Evolutionary conservation across 305 asterid genomes (phyloP), one percentile per base, ranked within the genome.

Genomic region (Petunia hybrid): DNA sequence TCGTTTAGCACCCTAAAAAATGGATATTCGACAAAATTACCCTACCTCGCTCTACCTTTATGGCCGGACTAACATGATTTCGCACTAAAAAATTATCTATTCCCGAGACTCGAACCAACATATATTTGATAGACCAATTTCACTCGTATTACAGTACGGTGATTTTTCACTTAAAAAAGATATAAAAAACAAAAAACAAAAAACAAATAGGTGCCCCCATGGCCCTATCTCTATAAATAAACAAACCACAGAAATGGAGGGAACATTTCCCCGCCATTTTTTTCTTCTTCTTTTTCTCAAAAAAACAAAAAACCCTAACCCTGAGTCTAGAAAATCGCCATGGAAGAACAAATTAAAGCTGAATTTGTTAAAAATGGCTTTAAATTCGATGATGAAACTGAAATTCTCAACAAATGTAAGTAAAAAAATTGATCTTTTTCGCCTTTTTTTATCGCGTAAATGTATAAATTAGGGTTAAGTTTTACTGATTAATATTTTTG

Each of bases 261-360:
- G 88, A 86, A 90, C 9, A 3, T 4, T 77, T 89, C 90, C 95
- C 92, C 95, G 95, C 97, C 92, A 88, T 83, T 83, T 85, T 55
- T 22, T 43, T 45, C 66, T 51, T 61, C 12, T 69, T 75, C n/a
- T 48, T 69, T 80, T 45, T 51, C 69, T 40, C 78, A 43, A 76
- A 12, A 41, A 36, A 38, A 48, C 0, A 60, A 9, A 77, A 42
- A 79, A 53, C 2, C 65, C 66, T 65, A 79, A 67, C 75, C 86
- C 78, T 81, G 83, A 87, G 85, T 82, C 89, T 89, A 82, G 14
- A 5, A 76, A 74, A 65, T 82, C 83, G 73, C 80, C 86, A 95
- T 95, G 99, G 99, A 95, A 79, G 98, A 88, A 55, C 91, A 96
- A 84, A 93, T 94, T 89, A 93, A 84, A 86, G 86, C 90, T n/a